These are phyloP conservation scores for Fragaria ananassa DNA, from an alignment of 306 rosid genomes.

Conservation along the genomic window DNA sequence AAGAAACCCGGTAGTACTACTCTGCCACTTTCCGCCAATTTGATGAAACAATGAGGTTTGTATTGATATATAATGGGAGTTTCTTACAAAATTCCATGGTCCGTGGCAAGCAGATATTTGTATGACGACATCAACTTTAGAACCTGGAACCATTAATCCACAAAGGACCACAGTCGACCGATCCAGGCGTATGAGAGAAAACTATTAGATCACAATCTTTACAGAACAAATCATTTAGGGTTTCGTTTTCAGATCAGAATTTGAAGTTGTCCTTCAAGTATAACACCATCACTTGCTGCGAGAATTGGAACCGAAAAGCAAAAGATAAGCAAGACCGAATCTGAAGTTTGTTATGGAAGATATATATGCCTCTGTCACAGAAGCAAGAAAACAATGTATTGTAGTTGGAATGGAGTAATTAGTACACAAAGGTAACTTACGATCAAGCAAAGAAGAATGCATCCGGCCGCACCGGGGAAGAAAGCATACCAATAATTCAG, in stretches of 20 bases:
- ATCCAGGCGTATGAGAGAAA: neutral
- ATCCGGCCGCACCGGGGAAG: constrained; percentile 76
- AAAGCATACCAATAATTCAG: constrained; percentile 74
- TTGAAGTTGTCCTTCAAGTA: constrained; percentile 68
- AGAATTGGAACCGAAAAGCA: constrained; percentile 5
- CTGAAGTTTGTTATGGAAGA: neutral
- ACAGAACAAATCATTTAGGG: neutral
- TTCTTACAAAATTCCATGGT: neutral
- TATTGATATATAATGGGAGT: neutral
- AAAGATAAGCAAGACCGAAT: neutral
- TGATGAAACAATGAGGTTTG: neutral
- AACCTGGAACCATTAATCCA: constrained; percentile 1
- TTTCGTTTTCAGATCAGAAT: constrained; percentile 43
- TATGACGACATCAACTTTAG: neutral
- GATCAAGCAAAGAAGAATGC: constrained; percentile 68
- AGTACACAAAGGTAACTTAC: constrained; percentile 39
- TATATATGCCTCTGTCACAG: neutral
- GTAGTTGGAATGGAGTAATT: neutral
- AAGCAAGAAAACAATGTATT: neutral
- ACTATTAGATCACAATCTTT: neutral
- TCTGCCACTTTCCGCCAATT: neutral
- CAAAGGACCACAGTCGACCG: neutral
- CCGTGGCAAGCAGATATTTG: neutral
- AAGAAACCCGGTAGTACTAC: neutral
- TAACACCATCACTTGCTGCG: constrained; percentile 82